Percentiles rank a stretch among this genome's conserved stretches.
Conservation (phyloP, 2,329 filamentous ascomycete genomes). For the Aspergillus ruber region DNA sequence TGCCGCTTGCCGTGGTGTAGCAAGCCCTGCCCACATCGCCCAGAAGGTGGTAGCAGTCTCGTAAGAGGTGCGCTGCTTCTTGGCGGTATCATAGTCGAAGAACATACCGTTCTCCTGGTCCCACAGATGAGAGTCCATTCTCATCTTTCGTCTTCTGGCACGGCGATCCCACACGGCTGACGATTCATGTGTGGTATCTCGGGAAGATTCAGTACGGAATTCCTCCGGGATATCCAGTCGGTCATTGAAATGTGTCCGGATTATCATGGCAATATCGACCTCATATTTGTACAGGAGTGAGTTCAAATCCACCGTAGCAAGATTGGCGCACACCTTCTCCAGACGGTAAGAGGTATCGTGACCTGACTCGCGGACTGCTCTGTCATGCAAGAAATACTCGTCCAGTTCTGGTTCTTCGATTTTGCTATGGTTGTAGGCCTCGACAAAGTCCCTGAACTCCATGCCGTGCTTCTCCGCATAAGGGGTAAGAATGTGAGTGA, state of each 20-base stretch:
- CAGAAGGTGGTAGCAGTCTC: conserved; percentile 93
- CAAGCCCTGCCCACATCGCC: conserved; percentile 92
- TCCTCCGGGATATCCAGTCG: conserved; percentile 73
- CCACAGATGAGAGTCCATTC: conserved; percentile 92
- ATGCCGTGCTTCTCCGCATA: conserved; percentile 80
- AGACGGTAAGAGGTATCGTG: conserved; percentile 95
- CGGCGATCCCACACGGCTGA: conserved; percentile 88
- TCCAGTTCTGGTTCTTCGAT: conserved; percentile 84
- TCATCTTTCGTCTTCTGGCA: conserved; percentile 72
- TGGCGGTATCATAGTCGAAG: conserved; percentile 90
- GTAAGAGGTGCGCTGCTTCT: conserved; percentile 73
- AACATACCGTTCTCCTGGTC: conserved; percentile 89
- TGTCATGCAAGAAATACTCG: conserved; percentile 92
- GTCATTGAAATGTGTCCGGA: conserved; percentile 78
- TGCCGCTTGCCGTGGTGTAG: conserved; percentile 78
- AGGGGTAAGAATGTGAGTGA: conserved; percentile 72
- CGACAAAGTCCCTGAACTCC: conserved; percentile 75
- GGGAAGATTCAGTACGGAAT: conserved; percentile 63
- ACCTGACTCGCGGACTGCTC: conserved; percentile 89
- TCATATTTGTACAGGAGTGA: conserved; percentile 96
- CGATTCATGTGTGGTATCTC: conserved; percentile 65
- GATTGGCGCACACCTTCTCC: conserved; percentile 76
- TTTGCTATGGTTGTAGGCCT: conserved; percentile 73
- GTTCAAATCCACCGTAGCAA: conserved; percentile 92
- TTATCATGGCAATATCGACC: conserved; percentile 80